Base-by-base conservation (phyloP, 768 basidiomycete genomes). In the Panaeolus cyanescens region DNA sequence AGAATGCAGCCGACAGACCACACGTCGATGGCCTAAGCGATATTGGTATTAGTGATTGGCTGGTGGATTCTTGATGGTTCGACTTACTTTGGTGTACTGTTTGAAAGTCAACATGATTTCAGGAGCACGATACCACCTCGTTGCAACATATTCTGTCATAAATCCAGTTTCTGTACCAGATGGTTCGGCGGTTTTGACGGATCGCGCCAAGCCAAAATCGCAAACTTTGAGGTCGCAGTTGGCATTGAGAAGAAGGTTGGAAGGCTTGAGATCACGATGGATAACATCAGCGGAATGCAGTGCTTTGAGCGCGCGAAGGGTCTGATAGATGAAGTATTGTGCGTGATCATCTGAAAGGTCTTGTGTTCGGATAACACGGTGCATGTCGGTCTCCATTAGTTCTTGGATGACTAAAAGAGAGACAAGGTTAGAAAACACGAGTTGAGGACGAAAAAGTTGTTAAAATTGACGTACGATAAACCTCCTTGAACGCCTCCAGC, bases 101-200 rank as follows among this genome's bases (percentile, higher is more conserved):
- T 97, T 96, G 83, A 98, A 99, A 9, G 95, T 97, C 56, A 99
- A 83, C 97, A 99, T 99, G 78, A 99, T 96, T 74, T 99, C 97
- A 0, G 97, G 97, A 0, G 97, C 97, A 34, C 97, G 88, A 71
- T 99, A 99, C 97, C 97, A 99, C 67, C 97, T 83, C 25, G 97
- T 99, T 2, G 97, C 96, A 54, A 99, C 97, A 70, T 96, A 96
- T 87, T 95, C 93, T 1, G 94, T 96, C 94, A 96, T 95, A 79
- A 95, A 95, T 5, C 89, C 89, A 5, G 84, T 92, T 67, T 92
- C 91, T 6, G 90, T 92, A 22, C 91, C 92, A 13, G 88, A 90
- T 0, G 91, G 90, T 72, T 92, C 91, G 4, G 92, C 91, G 4
- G 92, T 93, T 75, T 85, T 91, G 39, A 93, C 91, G 9, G 54